These are phyloP conservation scores for Favolaschia claudopus DNA, from an alignment of 768 basidiomycete species.

Conservation along the genomic window DNA sequence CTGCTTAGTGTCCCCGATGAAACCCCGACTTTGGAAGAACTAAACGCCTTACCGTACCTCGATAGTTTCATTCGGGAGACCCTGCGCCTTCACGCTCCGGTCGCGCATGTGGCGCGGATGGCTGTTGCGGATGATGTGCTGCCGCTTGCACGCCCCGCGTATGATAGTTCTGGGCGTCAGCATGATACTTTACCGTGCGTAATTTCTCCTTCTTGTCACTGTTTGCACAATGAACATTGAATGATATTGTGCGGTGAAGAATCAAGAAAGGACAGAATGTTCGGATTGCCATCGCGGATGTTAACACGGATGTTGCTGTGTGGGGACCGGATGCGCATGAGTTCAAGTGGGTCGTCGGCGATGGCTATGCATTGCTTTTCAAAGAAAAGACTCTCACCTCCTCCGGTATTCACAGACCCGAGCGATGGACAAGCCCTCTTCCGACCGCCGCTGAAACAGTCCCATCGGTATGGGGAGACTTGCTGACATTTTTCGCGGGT, in stretches of 20 bases:
- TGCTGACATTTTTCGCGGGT: conserved; percentile 53
- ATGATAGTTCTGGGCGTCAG: conserved; percentile 33
- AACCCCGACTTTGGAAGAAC: conserved; percentile 50
- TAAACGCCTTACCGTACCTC: conserved; percentile 33
- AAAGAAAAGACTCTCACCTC: too few relatives aligned
- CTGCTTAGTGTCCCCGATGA: conserved; percentile 42
- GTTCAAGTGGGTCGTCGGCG: conserved; percentile 40
- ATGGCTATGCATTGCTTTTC: too few relatives aligned
- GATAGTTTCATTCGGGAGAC: conserved; percentile 17
- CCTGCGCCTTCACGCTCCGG: conserved; percentile 28
- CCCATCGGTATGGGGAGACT: conserved; percentile 49
- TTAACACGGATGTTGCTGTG: conserved; percentile 29
- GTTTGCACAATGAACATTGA: neutral
- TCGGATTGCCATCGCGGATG: conserved; percentile 34
- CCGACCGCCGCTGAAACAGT: conserved; percentile 38
- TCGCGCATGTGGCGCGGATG: conserved; percentile 33
- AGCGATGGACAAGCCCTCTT: conserved; percentile 53
- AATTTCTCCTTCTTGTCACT: neutral
- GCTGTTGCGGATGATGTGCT: conserved; percentile 36
- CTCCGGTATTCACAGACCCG: conserved; percentile 42
- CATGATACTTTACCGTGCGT: conserved; percentile 9
- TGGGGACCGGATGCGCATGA: conserved; percentile 39
- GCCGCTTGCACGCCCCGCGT: conserved; percentile 33
- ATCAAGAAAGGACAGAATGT: conserved; percentile 36
- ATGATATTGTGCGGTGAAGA: too few relatives aligned